Evolutionary conservation across 1,284 basidiomycete species (phyloP).

Genomic region (Moesziomyces sp.): DNA sequence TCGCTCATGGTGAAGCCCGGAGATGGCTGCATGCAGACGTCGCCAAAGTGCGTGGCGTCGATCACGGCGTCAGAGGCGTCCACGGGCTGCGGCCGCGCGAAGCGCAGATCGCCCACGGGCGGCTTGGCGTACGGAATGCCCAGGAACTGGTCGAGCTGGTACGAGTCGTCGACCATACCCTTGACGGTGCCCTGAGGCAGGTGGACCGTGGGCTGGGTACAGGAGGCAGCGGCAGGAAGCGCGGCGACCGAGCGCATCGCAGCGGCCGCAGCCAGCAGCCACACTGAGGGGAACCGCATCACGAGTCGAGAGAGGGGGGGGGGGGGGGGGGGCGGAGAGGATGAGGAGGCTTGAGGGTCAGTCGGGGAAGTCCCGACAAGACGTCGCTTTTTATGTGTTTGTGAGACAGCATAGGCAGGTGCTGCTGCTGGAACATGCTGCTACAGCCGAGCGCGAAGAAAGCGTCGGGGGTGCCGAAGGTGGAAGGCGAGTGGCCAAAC

Average conservation of each 20-base stretch:
- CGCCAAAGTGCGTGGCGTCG: conserved; percentile 36
- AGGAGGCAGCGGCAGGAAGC: conserved; percentile 6
- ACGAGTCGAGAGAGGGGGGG: background rate
- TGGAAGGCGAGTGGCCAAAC: too few species aligned
- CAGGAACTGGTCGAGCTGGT: conserved; percentile 35
- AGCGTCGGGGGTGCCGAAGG: too few species aligned
- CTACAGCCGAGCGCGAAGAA: too few species aligned
- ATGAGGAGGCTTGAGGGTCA: too few species aligned
- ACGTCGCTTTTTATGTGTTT: conserved; percentile 8
- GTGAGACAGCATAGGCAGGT: too few species aligned
- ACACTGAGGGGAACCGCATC: conserved; percentile 6
- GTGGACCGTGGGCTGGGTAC: conserved; percentile 18
- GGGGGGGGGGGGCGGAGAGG: background rate
- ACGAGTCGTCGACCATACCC: conserved; percentile 18
- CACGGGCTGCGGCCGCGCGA: conserved; percentile 35
- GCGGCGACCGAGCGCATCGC: conserved; percentile 9
- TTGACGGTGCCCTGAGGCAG: conserved; percentile 29
- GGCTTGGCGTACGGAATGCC: conserved; percentile 51
- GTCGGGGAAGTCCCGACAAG: background rate
- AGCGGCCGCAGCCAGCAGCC: conserved; percentile 6
- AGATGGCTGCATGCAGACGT: conserved; percentile 31
- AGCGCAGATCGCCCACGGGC: conserved; percentile 38
- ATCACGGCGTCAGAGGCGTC: conserved; percentile 9
- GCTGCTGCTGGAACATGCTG: too few species aligned
- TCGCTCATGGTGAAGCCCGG: conserved; percentile 34